These are phyloP conservation scores for Dictyophora rubrovolvata DNA, from an alignment of 768 basidiomycete species.

Conservation along the genomic window DNA sequence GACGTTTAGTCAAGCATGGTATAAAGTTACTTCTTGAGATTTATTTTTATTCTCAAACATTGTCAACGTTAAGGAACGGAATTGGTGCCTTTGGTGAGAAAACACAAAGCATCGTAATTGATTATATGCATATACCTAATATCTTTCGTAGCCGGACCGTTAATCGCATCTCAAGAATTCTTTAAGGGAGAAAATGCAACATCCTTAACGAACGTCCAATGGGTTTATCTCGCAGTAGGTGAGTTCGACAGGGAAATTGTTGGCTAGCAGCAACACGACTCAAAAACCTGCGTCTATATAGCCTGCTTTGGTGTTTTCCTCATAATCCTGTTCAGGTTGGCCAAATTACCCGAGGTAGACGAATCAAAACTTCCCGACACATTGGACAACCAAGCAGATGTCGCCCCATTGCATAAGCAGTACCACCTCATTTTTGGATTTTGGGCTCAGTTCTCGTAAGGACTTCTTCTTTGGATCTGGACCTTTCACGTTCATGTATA, in stretches of 20 bases:
- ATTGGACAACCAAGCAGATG: conserved; percentile 21
- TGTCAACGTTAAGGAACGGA: conserved; percentile 7
- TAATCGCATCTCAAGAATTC: conserved; percentile 69
- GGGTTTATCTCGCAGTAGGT: conserved; percentile 58
- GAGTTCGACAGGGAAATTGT: conserved; percentile 23
- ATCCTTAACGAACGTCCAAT: conserved; percentile 58
- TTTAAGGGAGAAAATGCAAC: conserved; percentile 54
- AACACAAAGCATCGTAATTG: not conserved
- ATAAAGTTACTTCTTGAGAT: conserved; percentile 43
- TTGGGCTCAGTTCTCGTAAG: conserved; percentile 60
- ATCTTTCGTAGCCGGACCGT: conserved; percentile 33
- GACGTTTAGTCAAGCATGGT: conserved; percentile 61
- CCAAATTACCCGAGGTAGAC: conserved; percentile 25
- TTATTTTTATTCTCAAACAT: conserved; percentile 48
- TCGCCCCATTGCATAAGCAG: conserved; percentile 57
- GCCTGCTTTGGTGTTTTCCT: conserved; percentile 45
- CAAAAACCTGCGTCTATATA: not conserved
- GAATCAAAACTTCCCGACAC: conserved; percentile 24
- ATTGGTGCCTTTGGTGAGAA: conserved; percentile 6
- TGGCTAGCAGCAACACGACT: conserved; percentile 13
- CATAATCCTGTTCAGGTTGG: conserved; percentile 45
- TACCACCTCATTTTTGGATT: conserved; percentile 63
- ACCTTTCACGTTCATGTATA: not conserved
- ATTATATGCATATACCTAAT: not conserved
- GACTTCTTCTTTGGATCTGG: conserved; percentile 27